Conservation (phyloP, 371 early-diverging fungal species). For the Batkoa obscura region DNA sequence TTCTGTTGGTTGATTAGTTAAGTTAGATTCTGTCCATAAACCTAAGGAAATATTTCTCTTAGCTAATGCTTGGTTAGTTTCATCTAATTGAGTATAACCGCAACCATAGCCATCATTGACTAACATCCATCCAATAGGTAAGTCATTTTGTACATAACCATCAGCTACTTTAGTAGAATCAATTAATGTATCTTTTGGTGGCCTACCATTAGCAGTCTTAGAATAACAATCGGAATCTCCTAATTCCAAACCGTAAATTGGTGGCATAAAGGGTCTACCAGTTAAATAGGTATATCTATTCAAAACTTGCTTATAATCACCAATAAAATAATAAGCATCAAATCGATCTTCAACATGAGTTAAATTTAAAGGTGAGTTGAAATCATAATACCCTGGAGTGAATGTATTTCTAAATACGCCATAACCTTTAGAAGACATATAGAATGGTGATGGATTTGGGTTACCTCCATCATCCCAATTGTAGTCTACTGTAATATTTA, state of each 20-base stretch:
- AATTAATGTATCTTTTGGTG: not conserved
- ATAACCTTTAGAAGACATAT: not conserved
- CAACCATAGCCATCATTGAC: constrained; percentile 1
- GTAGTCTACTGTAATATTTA: not conserved
- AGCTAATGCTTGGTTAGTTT: not conserved
- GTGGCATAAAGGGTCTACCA: constrained; percentile 1
- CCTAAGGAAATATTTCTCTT: not conserved
- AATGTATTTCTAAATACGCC: not conserved
- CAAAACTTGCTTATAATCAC: not conserved
- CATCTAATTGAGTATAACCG: not conserved
- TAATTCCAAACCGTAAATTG: not conserved
- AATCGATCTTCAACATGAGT: not conserved
- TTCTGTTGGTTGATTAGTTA: not conserved
- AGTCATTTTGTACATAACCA: not conserved
- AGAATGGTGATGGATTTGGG: not conserved
- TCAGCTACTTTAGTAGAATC: constrained; percentile 2
- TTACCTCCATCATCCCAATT: constrained; percentile 3
- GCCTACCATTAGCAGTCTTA: not conserved
- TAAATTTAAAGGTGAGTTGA: not conserved
- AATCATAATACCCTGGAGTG: not conserved
- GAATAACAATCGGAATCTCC: constrained; percentile 1
- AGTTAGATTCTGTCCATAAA: not conserved
- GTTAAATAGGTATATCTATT: not conserved
- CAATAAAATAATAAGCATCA: not conserved
- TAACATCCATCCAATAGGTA: not conserved